A percentile compares a stretch with the other conserved stretches of the same genome.
phyloP scores from a whole-genome alignment of 805 yeast species.

The Maudiozyma bulderi region DNA sequence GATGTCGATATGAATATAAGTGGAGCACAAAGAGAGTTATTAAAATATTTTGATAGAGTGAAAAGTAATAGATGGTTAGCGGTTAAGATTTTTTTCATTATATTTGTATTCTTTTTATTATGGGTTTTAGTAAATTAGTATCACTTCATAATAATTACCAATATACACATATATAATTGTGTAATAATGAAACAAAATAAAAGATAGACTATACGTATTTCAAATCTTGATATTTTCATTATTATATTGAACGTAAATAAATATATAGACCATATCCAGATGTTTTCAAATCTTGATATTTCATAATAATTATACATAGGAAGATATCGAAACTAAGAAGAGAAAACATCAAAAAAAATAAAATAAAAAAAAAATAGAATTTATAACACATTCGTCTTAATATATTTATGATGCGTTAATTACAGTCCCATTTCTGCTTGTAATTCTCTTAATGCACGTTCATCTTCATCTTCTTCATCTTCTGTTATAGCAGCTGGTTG shows the following conservation, averaged over 20 bases:
- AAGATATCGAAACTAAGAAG: no score
- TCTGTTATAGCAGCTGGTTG: conserved; percentile 9
- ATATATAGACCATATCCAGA: no score
- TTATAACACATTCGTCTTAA: no score
- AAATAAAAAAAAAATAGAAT: no score
- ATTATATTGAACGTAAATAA: neutral
- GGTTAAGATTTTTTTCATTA: conserved; percentile 77
- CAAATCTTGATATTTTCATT: no score
- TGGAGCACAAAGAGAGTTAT: conserved; percentile 90
- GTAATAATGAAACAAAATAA: neutral
- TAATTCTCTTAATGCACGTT: conserved; percentile 65
- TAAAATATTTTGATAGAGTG: conserved; percentile 81
- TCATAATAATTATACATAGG: no score
- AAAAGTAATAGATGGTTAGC: conserved; percentile 89
- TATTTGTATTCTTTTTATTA: conserved; percentile 62
- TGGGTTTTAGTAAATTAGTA: conserved; percentile 68
- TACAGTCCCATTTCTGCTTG: conserved; percentile 82
- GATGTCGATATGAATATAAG: conserved; percentile 80
- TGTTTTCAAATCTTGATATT: no score
- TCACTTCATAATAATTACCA: neutral
- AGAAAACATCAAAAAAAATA: no score
- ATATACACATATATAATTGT: neutral
- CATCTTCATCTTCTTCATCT: conserved; percentile 70
- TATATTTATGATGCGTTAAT: neutral
- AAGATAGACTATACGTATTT: neutral